Conservation (phyloP, 371 early-diverging fungal species). For the Smittium mucronatum region DNA sequence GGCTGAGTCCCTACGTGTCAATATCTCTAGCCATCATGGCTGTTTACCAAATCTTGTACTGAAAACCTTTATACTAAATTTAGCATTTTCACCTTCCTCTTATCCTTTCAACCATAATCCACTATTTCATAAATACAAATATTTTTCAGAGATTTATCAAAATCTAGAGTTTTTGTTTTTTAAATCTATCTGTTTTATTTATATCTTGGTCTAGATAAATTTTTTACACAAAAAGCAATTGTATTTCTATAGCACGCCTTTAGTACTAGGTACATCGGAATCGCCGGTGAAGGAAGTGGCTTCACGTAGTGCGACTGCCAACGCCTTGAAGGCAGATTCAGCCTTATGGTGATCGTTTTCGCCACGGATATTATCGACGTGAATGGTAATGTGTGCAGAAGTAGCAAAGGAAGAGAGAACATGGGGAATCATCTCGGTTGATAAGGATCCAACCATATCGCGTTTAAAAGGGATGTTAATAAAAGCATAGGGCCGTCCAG, state of each 20-base stretch:
- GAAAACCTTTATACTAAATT: too few species aligned
- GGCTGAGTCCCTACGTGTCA: too few species aligned
- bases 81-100: too few species aligned
- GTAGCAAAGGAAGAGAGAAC: conserved; percentile 82
- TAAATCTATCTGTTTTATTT: too few species aligned
- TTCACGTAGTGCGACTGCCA: conserved; percentile 83
- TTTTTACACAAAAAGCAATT: too few species aligned
- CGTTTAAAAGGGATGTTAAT: conserved; percentile 74
- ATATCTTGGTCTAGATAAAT: too few species aligned
- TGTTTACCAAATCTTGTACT: too few species aligned
- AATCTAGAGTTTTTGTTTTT: too few species aligned
- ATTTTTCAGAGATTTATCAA: too few species aligned
- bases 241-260: conserved; percentile 60
- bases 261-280: conserved; percentile 82
- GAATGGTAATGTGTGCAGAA: conserved; percentile 83
- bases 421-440: conserved; percentile 95
- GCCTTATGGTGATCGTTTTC: conserved; percentile 91
- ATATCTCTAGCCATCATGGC: too few species aligned
- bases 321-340: conserved; percentile 91
- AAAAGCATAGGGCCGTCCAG: conserved; percentile 78
- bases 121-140: too few species aligned
- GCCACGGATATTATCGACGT: conserved; percentile 87
- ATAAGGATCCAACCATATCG: conserved; percentile 75
- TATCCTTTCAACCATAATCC: too few species aligned
- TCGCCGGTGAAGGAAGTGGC: conserved; percentile 70